Evolutionary conservation across 192 early-diverging fungal species (phyloP).

Genomic region (Mortierella claussenii): DNA sequence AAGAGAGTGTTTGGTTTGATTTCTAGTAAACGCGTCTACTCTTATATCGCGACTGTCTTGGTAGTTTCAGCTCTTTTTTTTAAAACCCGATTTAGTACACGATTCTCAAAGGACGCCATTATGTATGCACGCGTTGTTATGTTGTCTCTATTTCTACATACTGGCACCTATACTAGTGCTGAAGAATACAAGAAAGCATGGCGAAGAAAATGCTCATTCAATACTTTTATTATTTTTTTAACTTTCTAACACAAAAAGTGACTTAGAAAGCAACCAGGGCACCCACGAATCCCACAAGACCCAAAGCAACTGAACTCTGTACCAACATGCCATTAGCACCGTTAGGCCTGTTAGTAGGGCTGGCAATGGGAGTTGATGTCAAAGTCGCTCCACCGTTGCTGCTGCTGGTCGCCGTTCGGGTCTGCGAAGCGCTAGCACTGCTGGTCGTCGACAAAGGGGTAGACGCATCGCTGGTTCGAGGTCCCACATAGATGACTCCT

Average conservation of each 20-base stretch:
- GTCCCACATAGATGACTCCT: constrained; percentile 34
- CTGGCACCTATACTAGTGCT: no score
- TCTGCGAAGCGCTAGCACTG: neutral
- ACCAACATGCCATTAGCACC: constrained; percentile 3
- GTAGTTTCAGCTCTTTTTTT: no score
- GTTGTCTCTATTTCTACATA: no score
- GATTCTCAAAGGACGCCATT: no score
- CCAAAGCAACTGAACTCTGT: constrained; percentile 10
- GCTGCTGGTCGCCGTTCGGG: neutral
- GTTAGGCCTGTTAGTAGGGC: constrained; percentile 1
- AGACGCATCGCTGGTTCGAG: neutral
- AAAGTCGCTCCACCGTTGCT: neutral
- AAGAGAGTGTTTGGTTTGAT: no score
- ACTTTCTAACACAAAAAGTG: neutral
- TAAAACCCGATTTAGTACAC: no score
- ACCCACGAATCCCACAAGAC: constrained; percentile 17
- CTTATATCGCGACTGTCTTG: no score
- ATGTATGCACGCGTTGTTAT: no score
- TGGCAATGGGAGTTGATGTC: neutral
- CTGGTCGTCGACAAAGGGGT: neutral
- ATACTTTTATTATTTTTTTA: neutral
- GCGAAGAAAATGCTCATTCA: neutral
- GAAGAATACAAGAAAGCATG: neutral
- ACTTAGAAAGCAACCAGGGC: constrained; percentile 6
- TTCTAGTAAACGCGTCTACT: no score